Evolutionary conservation across 352 stramenopile species (phyloP), one percentile per base, ranked within the genome.

Genomic region (Pythium coloratum): DNA sequence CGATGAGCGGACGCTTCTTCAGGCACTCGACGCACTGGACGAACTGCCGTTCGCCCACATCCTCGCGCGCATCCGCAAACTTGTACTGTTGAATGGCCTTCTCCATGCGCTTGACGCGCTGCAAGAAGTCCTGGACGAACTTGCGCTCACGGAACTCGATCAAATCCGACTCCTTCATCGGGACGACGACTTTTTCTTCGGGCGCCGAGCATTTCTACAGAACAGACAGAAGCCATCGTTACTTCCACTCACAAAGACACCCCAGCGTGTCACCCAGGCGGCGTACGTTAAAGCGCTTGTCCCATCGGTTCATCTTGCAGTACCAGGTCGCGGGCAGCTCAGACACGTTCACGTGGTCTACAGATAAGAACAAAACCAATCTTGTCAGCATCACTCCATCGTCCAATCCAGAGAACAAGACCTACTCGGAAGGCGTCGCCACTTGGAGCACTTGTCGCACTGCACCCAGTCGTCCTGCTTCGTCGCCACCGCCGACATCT

Each of bases 391-490:
- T 24, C 44, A 47, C 40, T 3, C 30, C 46, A 65, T 36, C 59
- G 59, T 51, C n/a, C 7, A n/a, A 32, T 9, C 14, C 7, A 24
- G 13, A 30, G 18, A 53, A 26, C 40, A 18, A 12, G 14, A 76
- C 83, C 36, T 67, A 94, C 85, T 91, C n/a, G 86, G 84, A 32
- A 94, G 71, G 30, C 84, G 84, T 53, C 86, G 72, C 86, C 86
- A 94, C 67, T 94, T 94, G 65, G 90, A 81, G 59, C 86, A 94
- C 62, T 94, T 94, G 76, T 94, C 86, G 59, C 86, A 94, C 67
- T 94, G 86, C 42, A 94, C 84, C 86, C 86, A 94, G 69, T 92
- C 84, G 65, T 94, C 86, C 62, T 94, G 83, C 69, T 94, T 94
- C 60, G 80, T 85, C 12, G 78, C 73, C 18, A 85, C 69, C 18